These are phyloP conservation scores for Pythium dissotocum DNA, from an alignment of 352 stramenopile species.

Conservation along the genomic window DNA sequence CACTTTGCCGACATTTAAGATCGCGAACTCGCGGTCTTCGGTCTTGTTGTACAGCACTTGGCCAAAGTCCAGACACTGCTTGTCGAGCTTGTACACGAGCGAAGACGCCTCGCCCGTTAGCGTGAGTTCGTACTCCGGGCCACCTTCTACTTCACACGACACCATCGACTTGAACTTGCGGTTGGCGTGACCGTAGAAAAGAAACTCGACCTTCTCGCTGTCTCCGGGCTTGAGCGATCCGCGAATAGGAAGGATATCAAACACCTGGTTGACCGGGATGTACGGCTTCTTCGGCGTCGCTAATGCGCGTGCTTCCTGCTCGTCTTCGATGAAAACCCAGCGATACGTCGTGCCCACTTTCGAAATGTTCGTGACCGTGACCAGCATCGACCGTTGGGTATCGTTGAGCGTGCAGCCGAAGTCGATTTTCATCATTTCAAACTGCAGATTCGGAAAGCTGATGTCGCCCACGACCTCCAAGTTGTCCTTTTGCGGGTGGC, in stretches of 20 bases:
- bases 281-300: constrained; percentile 79
- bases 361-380: constrained; percentile 90
- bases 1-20: constrained; percentile 93
- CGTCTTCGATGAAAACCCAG: constrained; percentile 95
- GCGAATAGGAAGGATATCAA: constrained; percentile 94
- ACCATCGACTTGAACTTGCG: constrained; percentile 88
- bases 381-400: constrained; percentile 87
- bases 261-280: constrained; percentile 93
- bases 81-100: constrained; percentile 91
- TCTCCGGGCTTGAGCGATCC: constrained; percentile 85
- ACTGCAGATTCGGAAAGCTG: constrained; percentile 93
- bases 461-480: constrained; percentile 91
- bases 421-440: constrained; percentile 89
- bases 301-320: constrained; percentile 57
- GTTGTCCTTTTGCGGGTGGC: constrained; percentile 90
- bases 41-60: constrained; percentile 92
- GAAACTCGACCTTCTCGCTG: constrained; percentile 91
- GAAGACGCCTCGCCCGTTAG: constrained; percentile 91
- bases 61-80: constrained; percentile 91
- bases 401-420: constrained; percentile 96
- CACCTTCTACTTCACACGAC: constrained; percentile 92
- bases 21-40: constrained; percentile 91
- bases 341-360: constrained; percentile 88
- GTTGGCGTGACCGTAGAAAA: constrained; percentile 94
- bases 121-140: constrained; percentile 91